These are phyloP conservation scores for Oidiodendron maius DNA, from an alignment of 495 filamentous ascomycete species.

Conservation along the genomic window DNA sequence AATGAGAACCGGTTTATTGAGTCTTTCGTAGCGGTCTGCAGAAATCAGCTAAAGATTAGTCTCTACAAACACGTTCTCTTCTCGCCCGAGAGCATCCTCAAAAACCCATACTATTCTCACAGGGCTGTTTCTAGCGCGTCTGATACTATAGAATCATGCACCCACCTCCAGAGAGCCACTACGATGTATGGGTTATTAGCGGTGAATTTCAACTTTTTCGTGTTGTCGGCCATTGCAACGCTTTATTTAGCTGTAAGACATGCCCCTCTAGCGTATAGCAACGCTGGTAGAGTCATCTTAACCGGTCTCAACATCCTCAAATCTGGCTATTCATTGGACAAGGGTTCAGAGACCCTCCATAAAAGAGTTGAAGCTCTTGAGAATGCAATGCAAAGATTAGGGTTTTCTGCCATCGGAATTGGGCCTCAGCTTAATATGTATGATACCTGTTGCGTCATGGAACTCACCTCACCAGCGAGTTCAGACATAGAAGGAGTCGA, in stretches of 20 bases:
- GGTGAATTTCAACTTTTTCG: constrained; percentile 76
- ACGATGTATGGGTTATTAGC: constrained; percentile 77
- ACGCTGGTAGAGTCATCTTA: neutral
- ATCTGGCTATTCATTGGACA: neutral
- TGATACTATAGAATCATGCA: constrained; percentile 68
- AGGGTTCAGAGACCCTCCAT: neutral
- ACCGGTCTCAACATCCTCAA: constrained; percentile 2
- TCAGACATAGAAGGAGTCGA: too few relatives aligned
- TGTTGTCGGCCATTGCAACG: constrained; percentile 70
- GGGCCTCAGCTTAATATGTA: too few relatives aligned
- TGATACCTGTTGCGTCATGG: too few relatives aligned
- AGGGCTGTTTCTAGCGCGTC: constrained; percentile 39
- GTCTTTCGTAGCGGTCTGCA: neutral
- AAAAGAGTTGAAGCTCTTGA: constrained; percentile 4
- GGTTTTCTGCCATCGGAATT: too few relatives aligned
- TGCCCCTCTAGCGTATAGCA: constrained; percentile 59
- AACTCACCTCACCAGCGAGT: too few relatives aligned
- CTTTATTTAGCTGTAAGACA: constrained; percentile 75
- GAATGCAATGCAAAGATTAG: constrained; percentile 2
- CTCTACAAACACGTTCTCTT: neutral
- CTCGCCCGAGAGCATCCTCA: neutral
- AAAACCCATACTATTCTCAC: neutral
- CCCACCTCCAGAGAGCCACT: constrained; percentile 63
- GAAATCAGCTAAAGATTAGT: neutral
- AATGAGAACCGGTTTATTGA: neutral